These are phyloP conservation scores for Barbarea vulgaris DNA, from an alignment of 345 rosid genomes.

Conservation along the genomic window DNA sequence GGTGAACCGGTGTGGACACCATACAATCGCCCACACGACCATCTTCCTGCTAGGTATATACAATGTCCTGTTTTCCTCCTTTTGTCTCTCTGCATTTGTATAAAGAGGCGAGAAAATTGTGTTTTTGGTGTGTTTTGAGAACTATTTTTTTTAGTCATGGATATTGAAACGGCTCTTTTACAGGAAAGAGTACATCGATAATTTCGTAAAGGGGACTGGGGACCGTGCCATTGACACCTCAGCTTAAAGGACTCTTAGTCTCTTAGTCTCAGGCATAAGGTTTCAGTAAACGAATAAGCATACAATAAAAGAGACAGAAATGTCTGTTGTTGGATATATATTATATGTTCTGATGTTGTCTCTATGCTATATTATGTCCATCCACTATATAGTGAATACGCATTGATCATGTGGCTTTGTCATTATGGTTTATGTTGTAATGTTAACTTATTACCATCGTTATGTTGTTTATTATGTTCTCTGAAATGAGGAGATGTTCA, in stretches of 20 bases:
- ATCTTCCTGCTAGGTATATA: constrained; percentile 87
- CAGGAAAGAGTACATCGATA: constrained; percentile 78
- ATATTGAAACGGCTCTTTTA: constrained; percentile 12
- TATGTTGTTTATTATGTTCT: neutral
- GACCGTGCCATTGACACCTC: constrained; percentile 55
- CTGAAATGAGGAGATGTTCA: too few species aligned
- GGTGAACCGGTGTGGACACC: constrained; percentile 96
- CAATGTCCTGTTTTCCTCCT: neutral
- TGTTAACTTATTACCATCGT: neutral
- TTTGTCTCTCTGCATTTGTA: neutral
- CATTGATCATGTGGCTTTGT: constrained; percentile 1
- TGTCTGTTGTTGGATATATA: neutral
- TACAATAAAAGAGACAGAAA: constrained; percentile 24
- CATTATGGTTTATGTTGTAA: constrained; percentile 13
- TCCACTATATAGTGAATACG: neutral
- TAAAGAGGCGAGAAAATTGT: neutral
- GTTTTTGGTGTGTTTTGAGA: neutral
- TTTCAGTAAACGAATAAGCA: neutral
- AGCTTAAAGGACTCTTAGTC: constrained; percentile 34
- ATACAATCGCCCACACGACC: constrained; percentile 85
- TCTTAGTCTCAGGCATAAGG: neutral
- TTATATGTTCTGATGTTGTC: neutral
- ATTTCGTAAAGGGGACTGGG: constrained; percentile 47
- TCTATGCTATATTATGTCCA: neutral
- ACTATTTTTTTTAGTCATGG: too few species aligned